These are phyloP conservation scores for Aspergillus awamori DNA, from an alignment of 2,329 filamentous ascomycete genomes.

Conservation along the genomic window DNA sequence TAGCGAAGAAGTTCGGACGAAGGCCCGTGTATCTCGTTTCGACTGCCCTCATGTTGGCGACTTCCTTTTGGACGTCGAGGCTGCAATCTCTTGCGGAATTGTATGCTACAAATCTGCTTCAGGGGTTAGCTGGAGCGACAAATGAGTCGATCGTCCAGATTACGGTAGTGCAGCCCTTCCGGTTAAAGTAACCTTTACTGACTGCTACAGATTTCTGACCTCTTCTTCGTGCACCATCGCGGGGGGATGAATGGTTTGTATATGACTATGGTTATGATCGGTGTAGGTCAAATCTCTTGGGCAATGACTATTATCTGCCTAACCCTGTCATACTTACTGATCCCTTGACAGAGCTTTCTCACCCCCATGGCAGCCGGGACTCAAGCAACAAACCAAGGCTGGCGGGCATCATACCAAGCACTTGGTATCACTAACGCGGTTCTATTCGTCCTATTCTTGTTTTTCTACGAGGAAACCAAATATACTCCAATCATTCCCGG, in stretches of 20 bases:
- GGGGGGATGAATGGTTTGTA: conserved; percentile 56
- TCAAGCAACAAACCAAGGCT: conserved; percentile 38
- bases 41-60: conserved; percentile 41
- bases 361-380: conserved; percentile 39
- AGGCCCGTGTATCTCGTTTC: conserved; percentile 52
- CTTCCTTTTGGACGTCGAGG: conserved; percentile 47
- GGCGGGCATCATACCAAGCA: conserved; percentile 41
- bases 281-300: conserved; percentile 37
- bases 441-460: conserved; percentile 34
- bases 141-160: conserved; percentile 48
- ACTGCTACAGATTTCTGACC: conserved; percentile 44
- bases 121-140: conserved; percentile 42
- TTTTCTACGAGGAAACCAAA: conserved; percentile 45
- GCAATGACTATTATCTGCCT: not conserved
- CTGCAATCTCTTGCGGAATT: conserved; percentile 48
- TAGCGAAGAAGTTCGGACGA: conserved; percentile 46
- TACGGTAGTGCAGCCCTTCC: conserved; percentile 36
- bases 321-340: not conserved
- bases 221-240: conserved; percentile 56
- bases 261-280: conserved; percentile 44
- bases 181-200: not conserved
- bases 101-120: conserved; percentile 48
- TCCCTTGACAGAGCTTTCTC: conserved; percentile 30
- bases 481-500: conserved; percentile 27
- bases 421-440: conserved; percentile 37